Base-by-base conservation (phyloP, 352 stramenopile genomes). In the Phytophthora hybrid region DNA sequence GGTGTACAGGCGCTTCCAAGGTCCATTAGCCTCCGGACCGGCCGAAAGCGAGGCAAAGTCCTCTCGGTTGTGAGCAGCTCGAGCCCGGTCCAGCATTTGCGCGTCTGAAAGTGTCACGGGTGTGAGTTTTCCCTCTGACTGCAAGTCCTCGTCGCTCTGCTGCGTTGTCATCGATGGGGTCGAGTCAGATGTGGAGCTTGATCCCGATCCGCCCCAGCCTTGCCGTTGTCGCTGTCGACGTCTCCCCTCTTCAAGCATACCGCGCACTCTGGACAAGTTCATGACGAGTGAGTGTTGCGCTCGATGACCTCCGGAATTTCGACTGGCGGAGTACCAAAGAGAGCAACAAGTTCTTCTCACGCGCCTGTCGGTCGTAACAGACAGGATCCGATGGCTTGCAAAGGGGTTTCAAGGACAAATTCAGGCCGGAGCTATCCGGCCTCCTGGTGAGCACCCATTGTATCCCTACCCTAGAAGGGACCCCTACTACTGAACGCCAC, bases 141-240 rank as follows among this genome's bases (percentile, higher is more conserved):
- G 44, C 19, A 60, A 19, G 16, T 72, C 71, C 4, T 78, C 66
- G 19, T 78, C 66, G 21, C 66, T 78, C 1, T 53, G 47, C 18
- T 66, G 59, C 37, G 66, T 75, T 2, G 56, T 64, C 4, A 60
- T 29, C 7, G 65, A 56, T 11, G 44, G 56, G 0, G 46, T 44
- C 44, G 56, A 34, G 37, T 16, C 49, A 8, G 29, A 14, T 16
- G 31, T 16, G 26, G 39, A 47, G 13, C 39, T 1, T 21, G 44
- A 51, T 3, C 44, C 7, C 1, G 47, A 53, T 2, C 19, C 47
- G 5, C 8, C 47, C 9, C 21, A 53, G 19, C 23, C 23, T 26
- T 26, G 23, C 23, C 47, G 31, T 58, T 63, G 63, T 9, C 63
- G 54, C 19, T 31, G 53, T 5, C 34, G 47, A 23, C 55, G 39